Base-by-base conservation (phyloP, 2,329 filamentous ascomycete species). In the Ceratocystis albifundus region DNA sequence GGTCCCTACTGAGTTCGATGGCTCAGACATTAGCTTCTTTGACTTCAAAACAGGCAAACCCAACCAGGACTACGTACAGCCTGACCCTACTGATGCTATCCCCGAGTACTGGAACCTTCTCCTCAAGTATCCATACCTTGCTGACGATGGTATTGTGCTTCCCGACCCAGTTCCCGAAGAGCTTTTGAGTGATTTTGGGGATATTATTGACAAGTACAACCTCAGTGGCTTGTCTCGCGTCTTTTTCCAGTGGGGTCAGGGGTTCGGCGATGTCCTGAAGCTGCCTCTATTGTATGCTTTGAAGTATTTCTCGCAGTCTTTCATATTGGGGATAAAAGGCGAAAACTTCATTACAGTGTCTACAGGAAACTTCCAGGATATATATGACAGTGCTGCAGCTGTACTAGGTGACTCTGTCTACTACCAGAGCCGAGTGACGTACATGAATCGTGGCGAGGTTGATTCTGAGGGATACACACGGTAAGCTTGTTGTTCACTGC, bases 371-470 rank as follows among this genome's bases (percentile, higher is more conserved):
- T 89, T 92, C 74, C 88, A 88, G 1, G 94, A 94, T 73, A 90
- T 90, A 5, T 94, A 95, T 89, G 76, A 95, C 70, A 92, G 89
- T 77, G 87, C 85, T 73, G 86, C 88, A 53, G 84, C 88, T 69
- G 79, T 95, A 17, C 82, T 91, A 50, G 90, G 90, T 69, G 89
- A 89, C 67, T 78, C 94, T 72, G 90, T 95, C 20, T 96, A 96
- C 79, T 95, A 95, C 74, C 89, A 96, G 77, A 90, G 90, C 71
- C 89, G 89, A 32, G 90, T 95, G 77, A 95, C 95, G 73, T 90
- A 95, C 75, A 93, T 89, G 25, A 84, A 90, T 62, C 95, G 95
- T 90, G 95, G 94, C 73, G 87, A n/a, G 32, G 61, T 63, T n/a
- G 61, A 63, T 93, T 36, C 92, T 89, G 8, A 80, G 95, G 67